Percentiles rank a stretch among this genome's conserved stretches.
phyloP scores from a whole-genome alignment of 805 yeast species.

The Yamadazyma olivae region DNA sequence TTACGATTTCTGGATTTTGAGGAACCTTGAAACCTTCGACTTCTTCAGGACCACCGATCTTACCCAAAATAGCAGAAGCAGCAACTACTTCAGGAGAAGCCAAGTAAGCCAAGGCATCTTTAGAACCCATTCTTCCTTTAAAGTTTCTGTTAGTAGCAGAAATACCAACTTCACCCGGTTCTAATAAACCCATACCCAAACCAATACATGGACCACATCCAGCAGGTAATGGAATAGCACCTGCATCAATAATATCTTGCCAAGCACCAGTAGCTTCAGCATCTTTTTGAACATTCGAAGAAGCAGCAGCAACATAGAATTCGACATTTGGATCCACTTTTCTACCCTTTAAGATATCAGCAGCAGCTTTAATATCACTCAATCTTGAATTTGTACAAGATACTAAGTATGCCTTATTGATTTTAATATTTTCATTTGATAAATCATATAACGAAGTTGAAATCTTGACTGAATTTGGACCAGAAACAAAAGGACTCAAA shows the following conservation, averaged over 20 bases:
- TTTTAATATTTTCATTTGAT: constrained; percentile 66
- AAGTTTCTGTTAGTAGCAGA: constrained; percentile 98
- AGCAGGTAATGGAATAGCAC: constrained; percentile 92
- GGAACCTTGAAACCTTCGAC: constrained; percentile 51
- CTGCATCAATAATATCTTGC: constrained; percentile 85
- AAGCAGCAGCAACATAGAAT: constrained; percentile 97
- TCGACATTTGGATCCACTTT: constrained; percentile 88
- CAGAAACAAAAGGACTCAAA: constrained; percentile 85
- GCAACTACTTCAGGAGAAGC: constrained; percentile 99
- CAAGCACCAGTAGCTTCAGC: constrained; percentile 93
- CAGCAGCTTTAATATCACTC: constrained; percentile 92
- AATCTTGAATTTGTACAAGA: constrained; percentile 96
- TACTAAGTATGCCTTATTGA: constrained; percentile 95
- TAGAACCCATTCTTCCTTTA: constrained; percentile 99
- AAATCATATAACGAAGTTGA: constrained; percentile 76
- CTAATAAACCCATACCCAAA: constrained; percentile 86
- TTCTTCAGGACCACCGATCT: constrained; percentile 90
- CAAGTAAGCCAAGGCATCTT: constrained; percentile 91
- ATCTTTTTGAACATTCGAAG: constrained; percentile 86
- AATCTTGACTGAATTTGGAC: constrained; percentile 96
- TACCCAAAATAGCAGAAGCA: constrained; percentile 94
- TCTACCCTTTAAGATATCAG: constrained; percentile 75
- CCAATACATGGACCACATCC: constrained; percentile 99
- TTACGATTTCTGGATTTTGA: constrained; percentile 47
- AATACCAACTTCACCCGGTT: constrained; percentile 97